A percentile compares a stretch with the other conserved stretches of the same genome.
Evolutionary conservation across 148 eudicot genomes (phyloP).

Genomic region (Pouteria glomerata): DNA sequence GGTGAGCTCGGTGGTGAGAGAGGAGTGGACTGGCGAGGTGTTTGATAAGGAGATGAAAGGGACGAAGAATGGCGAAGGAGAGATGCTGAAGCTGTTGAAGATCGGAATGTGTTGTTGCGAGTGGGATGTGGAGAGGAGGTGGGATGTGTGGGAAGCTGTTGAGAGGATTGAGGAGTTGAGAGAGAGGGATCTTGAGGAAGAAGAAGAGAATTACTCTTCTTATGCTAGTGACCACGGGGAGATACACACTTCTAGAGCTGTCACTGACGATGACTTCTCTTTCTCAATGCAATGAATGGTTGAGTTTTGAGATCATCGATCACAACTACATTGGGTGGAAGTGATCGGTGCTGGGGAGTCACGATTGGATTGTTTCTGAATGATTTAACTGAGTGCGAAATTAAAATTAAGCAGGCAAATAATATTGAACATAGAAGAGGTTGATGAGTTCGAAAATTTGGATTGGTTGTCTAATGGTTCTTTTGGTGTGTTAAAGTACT

Average conservation of each 20-base stretch:
- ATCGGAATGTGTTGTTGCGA: conserved; percentile 85
- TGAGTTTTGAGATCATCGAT: too few species aligned
- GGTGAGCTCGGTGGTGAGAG: conserved; percentile 72
- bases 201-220: conserved; percentile 39
- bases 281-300: not conserved
- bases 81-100: conserved; percentile 74
- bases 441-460: too few species aligned
- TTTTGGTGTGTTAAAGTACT: too few species aligned
- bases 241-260: conserved; percentile 23
- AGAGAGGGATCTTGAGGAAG: conserved; percentile 49
- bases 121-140: conserved; percentile 57
- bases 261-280: conserved; percentile 28
- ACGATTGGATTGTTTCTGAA: too few species aligned
- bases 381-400: too few species aligned
- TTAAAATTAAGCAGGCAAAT: too few species aligned
- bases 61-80: conserved; percentile 43
- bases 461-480: too few species aligned
- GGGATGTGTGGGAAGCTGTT: conserved; percentile 55
- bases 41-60: conserved; percentile 68
- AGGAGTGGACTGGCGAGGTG: conserved; percentile 72
- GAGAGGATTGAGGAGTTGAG: conserved; percentile 68
- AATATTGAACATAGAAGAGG: too few species aligned
- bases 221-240: conserved; percentile 33
- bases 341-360: too few species aligned
- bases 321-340: too few species aligned